Evolutionary conservation across 257 asterid genomes (phyloP).

Genomic region (Solanum chilense): DNA sequence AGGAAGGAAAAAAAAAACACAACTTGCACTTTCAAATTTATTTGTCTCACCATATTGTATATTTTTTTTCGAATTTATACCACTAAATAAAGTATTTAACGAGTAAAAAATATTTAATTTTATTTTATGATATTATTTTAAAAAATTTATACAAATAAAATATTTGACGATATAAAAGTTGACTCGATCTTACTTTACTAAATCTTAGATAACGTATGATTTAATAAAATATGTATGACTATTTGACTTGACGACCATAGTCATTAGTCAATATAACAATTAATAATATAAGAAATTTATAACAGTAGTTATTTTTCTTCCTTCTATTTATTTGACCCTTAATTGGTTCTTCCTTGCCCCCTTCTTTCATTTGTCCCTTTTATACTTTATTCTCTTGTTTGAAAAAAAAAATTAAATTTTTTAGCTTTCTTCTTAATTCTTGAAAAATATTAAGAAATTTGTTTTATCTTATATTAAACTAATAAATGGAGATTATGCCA

Average conservation of each 20-base stretch:
- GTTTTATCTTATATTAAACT: background rate
- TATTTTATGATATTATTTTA: too few species aligned
- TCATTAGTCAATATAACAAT: constrained; percentile 18
- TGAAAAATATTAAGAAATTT: background rate
- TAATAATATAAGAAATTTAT: background rate
- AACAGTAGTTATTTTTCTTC: background rate
- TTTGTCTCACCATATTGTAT: constrained; percentile 2
- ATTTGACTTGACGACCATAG: constrained; percentile 25
- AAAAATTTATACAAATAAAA: too few species aligned
- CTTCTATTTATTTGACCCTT: constrained; percentile 22
- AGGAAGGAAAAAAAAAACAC: background rate
- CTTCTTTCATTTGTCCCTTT: background rate
- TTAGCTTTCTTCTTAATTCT: background rate
- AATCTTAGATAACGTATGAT: constrained; percentile 9
- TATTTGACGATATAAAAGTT: too few species aligned
- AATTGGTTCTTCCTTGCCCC: constrained; percentile 1
- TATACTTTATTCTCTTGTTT: constrained; percentile 18
- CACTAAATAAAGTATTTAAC: background rate
- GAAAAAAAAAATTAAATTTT: background rate
- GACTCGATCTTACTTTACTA: background rate
- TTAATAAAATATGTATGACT: constrained; percentile 4
- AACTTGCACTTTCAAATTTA: constrained; percentile 11
- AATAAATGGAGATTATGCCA: constrained; percentile 27
- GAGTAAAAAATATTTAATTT: accelerated
- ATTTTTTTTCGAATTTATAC: background rate